phyloP scores from a whole-genome alignment of 345 rosid genomes.

The Cardamine resedifolia region DNA sequence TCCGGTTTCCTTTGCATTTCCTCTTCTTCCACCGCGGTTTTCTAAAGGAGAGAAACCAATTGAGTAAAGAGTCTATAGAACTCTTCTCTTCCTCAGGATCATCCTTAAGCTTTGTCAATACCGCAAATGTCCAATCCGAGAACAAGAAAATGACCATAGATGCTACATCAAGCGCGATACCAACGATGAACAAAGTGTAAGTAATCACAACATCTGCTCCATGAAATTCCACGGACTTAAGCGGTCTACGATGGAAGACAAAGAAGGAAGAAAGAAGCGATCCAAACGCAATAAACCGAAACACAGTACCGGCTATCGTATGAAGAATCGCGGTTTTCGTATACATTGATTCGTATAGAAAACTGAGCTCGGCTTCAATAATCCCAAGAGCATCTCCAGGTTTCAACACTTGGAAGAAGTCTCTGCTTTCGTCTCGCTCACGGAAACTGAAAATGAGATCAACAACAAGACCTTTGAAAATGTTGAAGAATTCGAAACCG shows the following conservation, averaged over 20 bases:
- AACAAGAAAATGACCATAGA: constrained; percentile 47
- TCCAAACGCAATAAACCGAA: constrained; percentile 33
- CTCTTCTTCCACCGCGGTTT: constrained; percentile 13
- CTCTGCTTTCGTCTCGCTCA: constrained; percentile 49
- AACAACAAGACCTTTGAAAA: constrained; percentile 57
- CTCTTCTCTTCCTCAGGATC: constrained; percentile 8
- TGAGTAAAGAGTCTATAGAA: background rate
- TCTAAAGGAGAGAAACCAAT: constrained; percentile 28
- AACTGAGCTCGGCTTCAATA: constrained; percentile 63
- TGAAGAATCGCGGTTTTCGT: constrained; percentile 56
- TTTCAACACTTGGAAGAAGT: constrained; percentile 34
- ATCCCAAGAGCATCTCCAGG: constrained; percentile 49
- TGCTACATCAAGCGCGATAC: constrained; percentile 46
- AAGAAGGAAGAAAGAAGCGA: constrained; percentile 39
- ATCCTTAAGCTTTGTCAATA: constrained; percentile 3
- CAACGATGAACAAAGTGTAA: constrained; percentile 50
- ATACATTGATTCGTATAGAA: constrained; percentile 57
- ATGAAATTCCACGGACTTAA: constrained; percentile 27
- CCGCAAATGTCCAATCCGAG: constrained; percentile 59
- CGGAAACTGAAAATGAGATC: constrained; percentile 57
- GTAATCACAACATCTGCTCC: constrained; percentile 51
- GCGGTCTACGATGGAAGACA: constrained; percentile 38
- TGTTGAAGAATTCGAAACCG: constrained; percentile 43
- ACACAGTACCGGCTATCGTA: constrained; percentile 31
- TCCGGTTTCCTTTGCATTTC: background rate